phyloP scores from a whole-genome alignment of 805 yeast genomes.

The Wickerhamiella azymoides region DNA sequence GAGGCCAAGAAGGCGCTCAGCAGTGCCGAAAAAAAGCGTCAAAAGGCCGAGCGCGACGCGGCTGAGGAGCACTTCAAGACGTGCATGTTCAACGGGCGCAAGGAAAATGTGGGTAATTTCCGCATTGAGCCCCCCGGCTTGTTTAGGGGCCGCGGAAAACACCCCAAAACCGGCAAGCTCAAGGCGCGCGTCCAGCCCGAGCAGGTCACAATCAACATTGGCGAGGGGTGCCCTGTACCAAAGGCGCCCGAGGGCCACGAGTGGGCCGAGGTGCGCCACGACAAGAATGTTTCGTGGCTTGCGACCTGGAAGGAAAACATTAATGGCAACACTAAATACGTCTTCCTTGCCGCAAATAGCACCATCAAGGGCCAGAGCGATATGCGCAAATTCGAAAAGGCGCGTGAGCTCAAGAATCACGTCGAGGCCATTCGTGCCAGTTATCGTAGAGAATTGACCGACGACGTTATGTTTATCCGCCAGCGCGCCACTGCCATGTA shows the following conservation, averaged over 20 bases:
- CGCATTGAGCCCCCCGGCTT: constrained; percentile 93
- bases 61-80: constrained; percentile 69
- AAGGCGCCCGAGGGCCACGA: constrained; percentile 72
- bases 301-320: constrained; percentile 97
- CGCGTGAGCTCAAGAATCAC: constrained; percentile 65
- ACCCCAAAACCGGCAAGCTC: constrained; percentile 86
- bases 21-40: constrained; percentile 57
- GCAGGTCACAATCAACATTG: constrained; percentile 71
- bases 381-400: constrained; percentile 83
- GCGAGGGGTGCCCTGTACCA: constrained; percentile 60
- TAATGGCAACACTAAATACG: constrained; percentile 71
- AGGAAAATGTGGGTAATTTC: constrained; percentile 86
- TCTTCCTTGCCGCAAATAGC: constrained; percentile 80
- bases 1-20: constrained; percentile 59
- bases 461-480: constrained; percentile 66
- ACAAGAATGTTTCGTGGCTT: constrained; percentile 84
- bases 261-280: constrained; percentile 86
- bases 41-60: constrained; percentile 59
- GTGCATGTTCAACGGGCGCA: constrained; percentile 74
- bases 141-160: constrained; percentile 93
- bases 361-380: constrained; percentile 86
- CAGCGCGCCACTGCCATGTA: constrained; percentile 92
- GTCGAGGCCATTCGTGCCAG: constrained; percentile 62
- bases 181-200: constrained; percentile 82
- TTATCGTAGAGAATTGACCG: constrained; percentile 55